Conservation (phyloP, 2,329 filamentous ascomycete species). For the Colletotrichum liriopes region DNA sequence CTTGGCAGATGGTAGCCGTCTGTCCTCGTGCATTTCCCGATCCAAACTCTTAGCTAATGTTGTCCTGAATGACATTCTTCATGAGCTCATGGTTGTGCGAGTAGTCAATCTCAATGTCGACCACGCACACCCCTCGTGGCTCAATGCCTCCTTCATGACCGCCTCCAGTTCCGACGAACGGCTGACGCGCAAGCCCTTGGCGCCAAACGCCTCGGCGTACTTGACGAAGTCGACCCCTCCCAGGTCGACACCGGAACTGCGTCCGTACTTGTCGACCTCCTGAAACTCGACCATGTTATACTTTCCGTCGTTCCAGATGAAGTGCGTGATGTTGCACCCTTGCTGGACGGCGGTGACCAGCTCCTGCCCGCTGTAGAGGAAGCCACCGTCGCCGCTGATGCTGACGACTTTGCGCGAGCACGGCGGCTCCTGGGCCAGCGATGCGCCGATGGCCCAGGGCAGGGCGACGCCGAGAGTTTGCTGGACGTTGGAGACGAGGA, state of each 20-base stretch:
- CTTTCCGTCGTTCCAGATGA: slow-evolving; percentile 65
- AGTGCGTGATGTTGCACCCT: slow-evolving; percentile 64
- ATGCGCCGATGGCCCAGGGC: slow-evolving; percentile 64
- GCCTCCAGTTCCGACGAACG: slow-evolving; percentile 57
- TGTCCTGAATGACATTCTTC: slow-evolving; percentile 53
- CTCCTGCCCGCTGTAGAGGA: slow-evolving; percentile 65
- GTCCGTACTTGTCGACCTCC: slow-evolving; percentile 65
- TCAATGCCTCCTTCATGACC: slow-evolving; percentile 61
- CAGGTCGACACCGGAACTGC: slow-evolving; percentile 59
- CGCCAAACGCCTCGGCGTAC: slow-evolving; percentile 63
- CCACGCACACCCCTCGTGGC: slow-evolving; percentile 58
- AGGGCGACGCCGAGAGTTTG: slow-evolving; percentile 65
- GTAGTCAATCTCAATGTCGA: slow-evolving; percentile 64
- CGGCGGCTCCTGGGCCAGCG: slow-evolving; percentile 58
- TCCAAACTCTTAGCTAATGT: slow-evolving; percentile 39
- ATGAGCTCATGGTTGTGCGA: slow-evolving; percentile 58
- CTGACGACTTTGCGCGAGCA: slow-evolving; percentile 61
- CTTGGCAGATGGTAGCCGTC: neutral
- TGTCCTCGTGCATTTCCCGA: neutral
- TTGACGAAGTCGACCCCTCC: slow-evolving; percentile 64
- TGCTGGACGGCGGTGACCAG: slow-evolving; percentile 62
- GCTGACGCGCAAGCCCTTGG: slow-evolving; percentile 59
- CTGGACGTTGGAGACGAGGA: slow-evolving; percentile 64
- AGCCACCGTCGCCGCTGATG: slow-evolving; percentile 63
- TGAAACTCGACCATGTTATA: slow-evolving; percentile 69